Base-by-base conservation (phyloP, 768 basidiomycete species). In the Scleroderma citrinum region DNA sequence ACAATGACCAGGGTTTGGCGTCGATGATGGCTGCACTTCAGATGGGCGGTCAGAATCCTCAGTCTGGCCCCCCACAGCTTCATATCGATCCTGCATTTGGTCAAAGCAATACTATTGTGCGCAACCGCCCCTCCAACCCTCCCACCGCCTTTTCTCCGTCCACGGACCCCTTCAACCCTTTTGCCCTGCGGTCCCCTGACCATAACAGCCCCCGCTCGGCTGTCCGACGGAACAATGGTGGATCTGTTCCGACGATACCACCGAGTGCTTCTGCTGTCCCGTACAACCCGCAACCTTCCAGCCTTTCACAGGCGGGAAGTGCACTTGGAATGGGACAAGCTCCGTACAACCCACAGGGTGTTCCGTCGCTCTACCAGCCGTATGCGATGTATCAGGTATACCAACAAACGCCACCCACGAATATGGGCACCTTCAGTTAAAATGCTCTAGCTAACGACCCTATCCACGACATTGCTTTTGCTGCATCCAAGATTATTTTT, bases 1-100 rank as follows among this genome's bases (percentile, higher is more conserved):
- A 83, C 43, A 88, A 84, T 50, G 87, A 90, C 59, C 89, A 91
- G 65, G 85, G 87, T 16, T 69, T 92, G 46, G 89, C 89, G 43
- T 90, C 88, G 12, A 92, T 92, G 87, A 92, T 92, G 88, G 90
- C 89, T 29, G 85, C 90, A 16, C 70, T 92, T 55, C 90, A 91
- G 67, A 89, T 91, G 87, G 89, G 87, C 54, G 88, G 86, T 19
- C 87, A 89, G 64, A 91, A 88, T 54, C 82, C 86, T 16, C 86
- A 90, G 61, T 82, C 86, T 30, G 87, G 81, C 11, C 87, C 83
- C 24, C 76, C 83, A 44, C 83, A 83, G 59, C 71, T 88, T 26
- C 82, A 86, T 45, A 78, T 83, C 47, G 87, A 91, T 52, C 79
- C 85, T 5, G 60, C 63, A 1, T 91, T 81, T 60, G 76, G 74